Evolutionary conservation across 768 basidiomycete genomes (phyloP).

Genomic region (Tricholoma hemisulphureum): DNA sequence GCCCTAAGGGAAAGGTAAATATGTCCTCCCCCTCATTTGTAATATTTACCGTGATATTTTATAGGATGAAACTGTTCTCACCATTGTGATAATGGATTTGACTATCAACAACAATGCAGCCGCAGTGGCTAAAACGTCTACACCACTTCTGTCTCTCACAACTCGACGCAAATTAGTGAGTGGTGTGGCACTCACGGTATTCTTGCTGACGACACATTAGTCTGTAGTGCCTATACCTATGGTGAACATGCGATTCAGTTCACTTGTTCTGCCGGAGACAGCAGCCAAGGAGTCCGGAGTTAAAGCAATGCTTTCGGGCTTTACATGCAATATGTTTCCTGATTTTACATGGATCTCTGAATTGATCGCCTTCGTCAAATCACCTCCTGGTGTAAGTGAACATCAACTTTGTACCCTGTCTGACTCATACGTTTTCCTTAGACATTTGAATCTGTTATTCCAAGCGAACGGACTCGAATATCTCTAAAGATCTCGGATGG

Average conservation of each 20-base stretch:
- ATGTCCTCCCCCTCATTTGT: neutral
- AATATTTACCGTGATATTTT: conserved; percentile 3
- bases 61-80: conserved; percentile 72
- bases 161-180: conserved; percentile 58
- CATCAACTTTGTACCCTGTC: neutral
- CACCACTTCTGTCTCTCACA: conserved; percentile 54
- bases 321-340: conserved; percentile 60
- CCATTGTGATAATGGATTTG: conserved; percentile 61
- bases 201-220: conserved; percentile 29
- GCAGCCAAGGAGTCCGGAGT: conserved; percentile 78
- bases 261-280: conserved; percentile 56
- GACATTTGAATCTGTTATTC: conserved; percentile 93
- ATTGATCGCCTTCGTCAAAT: conserved; percentile 62
- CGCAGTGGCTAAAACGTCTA: conserved; percentile 26
- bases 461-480: conserved; percentile 79
- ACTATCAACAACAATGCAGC: conserved; percentile 47
- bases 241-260: conserved; percentile 66
- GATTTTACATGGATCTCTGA: conserved; percentile 65
- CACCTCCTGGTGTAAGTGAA: conserved; percentile 83
- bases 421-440: conserved; percentile 10
- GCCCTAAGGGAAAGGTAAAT: conserved; percentile 68
- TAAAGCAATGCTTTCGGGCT: conserved; percentile 58
- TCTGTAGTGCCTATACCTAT: conserved; percentile 46
- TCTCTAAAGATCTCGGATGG: conserved; percentile 64
- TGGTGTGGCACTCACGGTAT: conserved; percentile 6